These are phyloP conservation scores for Penicillium sp. DNA, from an alignment of 2,329 filamentous ascomycete species.

Conservation along the genomic window DNA sequence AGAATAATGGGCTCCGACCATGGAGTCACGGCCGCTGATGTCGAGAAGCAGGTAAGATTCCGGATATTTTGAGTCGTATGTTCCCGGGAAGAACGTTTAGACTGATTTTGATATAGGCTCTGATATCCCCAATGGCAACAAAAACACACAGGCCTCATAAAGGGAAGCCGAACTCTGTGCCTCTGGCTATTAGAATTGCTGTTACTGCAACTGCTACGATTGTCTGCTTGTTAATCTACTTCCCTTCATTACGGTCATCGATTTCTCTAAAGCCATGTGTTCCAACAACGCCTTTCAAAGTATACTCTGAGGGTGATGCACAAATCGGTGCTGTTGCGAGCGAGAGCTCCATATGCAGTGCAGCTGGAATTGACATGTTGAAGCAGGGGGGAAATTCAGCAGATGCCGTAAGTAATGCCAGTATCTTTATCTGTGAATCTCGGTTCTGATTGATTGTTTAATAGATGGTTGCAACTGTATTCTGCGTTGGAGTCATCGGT, in stretches of 20 bases:
- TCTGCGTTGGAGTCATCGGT: constrained; percentile 71
- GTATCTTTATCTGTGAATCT: not conserved
- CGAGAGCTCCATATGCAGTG: constrained; percentile 65
- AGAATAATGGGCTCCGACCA: not conserved
- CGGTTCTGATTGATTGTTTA: not conserved
- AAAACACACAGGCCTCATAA: not conserved
- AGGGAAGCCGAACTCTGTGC: not conserved
- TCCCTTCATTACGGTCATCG: not conserved
- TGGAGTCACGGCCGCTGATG: not conserved
- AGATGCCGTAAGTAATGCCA: constrained; percentile 53
- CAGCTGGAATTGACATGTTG: constrained; percentile 63
- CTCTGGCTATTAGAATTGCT: not conserved
- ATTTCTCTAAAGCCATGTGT: not conserved
- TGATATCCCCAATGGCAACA: not conserved
- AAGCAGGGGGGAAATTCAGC: constrained; percentile 66
- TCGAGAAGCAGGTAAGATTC: constrained; percentile 11
- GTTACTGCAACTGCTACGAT: not conserved
- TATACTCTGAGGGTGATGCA: not conserved
- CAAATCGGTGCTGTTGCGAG: constrained; percentile 64
- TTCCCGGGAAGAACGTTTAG: not conserved
- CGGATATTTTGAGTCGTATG: not conserved
- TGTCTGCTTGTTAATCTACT: constrained; percentile 2
- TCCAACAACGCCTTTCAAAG: not conserved
- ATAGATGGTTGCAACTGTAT: constrained; percentile 67
- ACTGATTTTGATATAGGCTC: constrained; percentile 1